Percentiles rank a stretch among this genome's conserved stretches.
phyloP scores from a whole-genome alignment of 345 rosid species.

The Mallotus nudiflorus region DNA sequence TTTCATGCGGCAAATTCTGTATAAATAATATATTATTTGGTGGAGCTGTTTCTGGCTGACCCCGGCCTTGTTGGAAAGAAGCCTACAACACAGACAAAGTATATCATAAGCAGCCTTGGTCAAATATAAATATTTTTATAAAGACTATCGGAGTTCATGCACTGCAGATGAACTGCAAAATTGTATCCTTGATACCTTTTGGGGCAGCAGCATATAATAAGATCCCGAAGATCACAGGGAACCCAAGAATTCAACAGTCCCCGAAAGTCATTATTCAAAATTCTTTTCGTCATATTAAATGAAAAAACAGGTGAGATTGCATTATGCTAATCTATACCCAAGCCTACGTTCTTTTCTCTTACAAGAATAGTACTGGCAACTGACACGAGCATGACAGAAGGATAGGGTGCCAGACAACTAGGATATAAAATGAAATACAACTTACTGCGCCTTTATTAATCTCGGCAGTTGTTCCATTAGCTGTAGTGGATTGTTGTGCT shows the following conservation, averaged over 20 bases:
- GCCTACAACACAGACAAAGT: constrained; percentile 40
- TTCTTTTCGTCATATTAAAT: background rate
- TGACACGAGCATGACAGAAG: background rate
- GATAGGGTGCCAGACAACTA: background rate
- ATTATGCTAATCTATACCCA: background rate
- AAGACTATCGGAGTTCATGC: background rate
- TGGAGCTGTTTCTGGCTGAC: constrained; percentile 54
- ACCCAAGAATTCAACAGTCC: background rate
- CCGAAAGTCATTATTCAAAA: background rate
- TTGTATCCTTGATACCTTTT: background rate
- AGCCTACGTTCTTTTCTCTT: background rate
- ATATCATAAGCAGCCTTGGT: constrained; percentile 1
- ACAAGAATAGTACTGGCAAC: background rate
- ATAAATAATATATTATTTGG: constrained; percentile 86
- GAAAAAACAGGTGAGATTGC: background rate
- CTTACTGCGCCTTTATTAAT: constrained; percentile 63
- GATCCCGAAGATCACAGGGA: too few relatives aligned
- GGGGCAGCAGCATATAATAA: too few relatives aligned
- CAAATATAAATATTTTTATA: background rate
- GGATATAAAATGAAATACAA: constrained; percentile 12
- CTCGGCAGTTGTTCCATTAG: constrained; percentile 57
- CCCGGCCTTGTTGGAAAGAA: constrained; percentile 47
- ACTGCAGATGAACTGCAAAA: background rate
- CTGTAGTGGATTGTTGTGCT: constrained; percentile 48
- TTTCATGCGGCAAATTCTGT: constrained; percentile 86